Evolutionary conservation across 352 stramenopile species (phyloP), one percentile per base, ranked within the genome.

Genomic region (Globisporangium splendens): DNA sequence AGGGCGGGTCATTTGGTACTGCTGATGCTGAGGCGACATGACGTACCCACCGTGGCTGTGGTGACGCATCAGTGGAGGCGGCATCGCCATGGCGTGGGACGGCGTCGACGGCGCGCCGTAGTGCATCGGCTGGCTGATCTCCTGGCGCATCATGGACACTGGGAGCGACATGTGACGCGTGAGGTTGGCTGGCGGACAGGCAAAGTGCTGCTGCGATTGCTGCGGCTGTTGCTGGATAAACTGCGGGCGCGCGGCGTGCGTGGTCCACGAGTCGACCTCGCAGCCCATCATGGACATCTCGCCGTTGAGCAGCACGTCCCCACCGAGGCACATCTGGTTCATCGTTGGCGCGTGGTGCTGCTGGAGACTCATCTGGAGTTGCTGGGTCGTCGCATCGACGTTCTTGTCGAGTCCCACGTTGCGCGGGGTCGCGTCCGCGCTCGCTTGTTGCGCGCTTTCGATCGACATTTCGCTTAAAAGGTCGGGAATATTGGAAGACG

Each of bases 81-180:
- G 79, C 55, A 79, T 77, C 7, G 51, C 41, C 59, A 72, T 74
- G 3, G 60, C 56, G 47, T 72, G 61, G n/a, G 21, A 56, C 17
- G 61, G 65, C 1, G 70, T 62, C 28, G 59, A 28, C n/a, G 59
- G 46, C 28, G 63, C 56, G 50, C 63, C 58, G 24, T 58, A 65
- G 50, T 72, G 67, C 24, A 65, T 64, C 50, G 71, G 56, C 47
- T 50, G 66, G 28, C 41, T 65, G 33, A 66, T 42, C 15, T 51
- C 49, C 50, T 79, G 68, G 50, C 73, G 79, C 52, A 80, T 71
- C 64, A 83, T 76, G 35, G 63, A 66, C 42, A 80, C 69, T 1
- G 82, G 82, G 56, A 90, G 78, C 55, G 82, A 92, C 17, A 65
- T 62, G 69, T 92, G 79, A 15, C 82, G 82, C 20, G 76, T 90